Conservation (phyloP, 805 yeast genomes). For the Candida anglica region DNA sequence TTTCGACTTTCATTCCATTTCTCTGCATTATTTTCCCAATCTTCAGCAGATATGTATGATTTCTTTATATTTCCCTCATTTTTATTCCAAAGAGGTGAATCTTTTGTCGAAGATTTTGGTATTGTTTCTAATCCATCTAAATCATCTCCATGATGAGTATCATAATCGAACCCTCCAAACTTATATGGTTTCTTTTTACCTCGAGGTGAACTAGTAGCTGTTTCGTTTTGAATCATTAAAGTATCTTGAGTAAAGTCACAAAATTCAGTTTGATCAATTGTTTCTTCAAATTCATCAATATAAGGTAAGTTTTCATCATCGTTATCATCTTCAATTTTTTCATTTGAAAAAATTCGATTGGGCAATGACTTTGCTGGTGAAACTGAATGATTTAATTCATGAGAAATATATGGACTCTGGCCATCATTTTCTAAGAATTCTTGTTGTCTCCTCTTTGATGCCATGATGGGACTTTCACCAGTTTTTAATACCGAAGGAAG, state of each 20-base stretch:
- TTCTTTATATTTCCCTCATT: constrained; percentile 6
- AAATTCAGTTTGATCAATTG: constrained; percentile 14
- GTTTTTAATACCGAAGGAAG: constrained; percentile 30
- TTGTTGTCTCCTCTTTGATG: constrained; percentile 16
- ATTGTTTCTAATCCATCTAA: constrained; percentile 1
- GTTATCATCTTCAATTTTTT: constrained; percentile 5
- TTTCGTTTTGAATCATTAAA: neutral
- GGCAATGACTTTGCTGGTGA: too few relatives aligned
- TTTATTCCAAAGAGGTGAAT: constrained; percentile 5
- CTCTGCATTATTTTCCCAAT: constrained; percentile 27
- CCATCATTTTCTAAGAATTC: neutral
- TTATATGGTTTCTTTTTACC: too few relatives aligned
- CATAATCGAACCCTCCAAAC: too few relatives aligned
- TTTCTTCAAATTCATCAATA: constrained; percentile 21
- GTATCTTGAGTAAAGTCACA: constrained; percentile 21
- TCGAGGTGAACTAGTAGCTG: constrained; percentile 2
- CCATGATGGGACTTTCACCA: constrained; percentile 29
- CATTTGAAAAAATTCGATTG: too few relatives aligned
- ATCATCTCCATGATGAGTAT: constrained; percentile 2
- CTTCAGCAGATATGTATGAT: constrained; percentile 21
- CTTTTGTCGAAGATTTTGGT: neutral
- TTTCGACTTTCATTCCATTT: constrained; percentile 18
- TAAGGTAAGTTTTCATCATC: constrained; percentile 14
- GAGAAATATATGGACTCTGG: too few relatives aligned
- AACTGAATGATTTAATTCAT: too few relatives aligned